A percentile compares a stretch with the other conserved stretches of the same genome.
Evolutionary conservation across 768 basidiomycete genomes (phyloP).

Genomic region (Boletus reticuloceps): DNA sequence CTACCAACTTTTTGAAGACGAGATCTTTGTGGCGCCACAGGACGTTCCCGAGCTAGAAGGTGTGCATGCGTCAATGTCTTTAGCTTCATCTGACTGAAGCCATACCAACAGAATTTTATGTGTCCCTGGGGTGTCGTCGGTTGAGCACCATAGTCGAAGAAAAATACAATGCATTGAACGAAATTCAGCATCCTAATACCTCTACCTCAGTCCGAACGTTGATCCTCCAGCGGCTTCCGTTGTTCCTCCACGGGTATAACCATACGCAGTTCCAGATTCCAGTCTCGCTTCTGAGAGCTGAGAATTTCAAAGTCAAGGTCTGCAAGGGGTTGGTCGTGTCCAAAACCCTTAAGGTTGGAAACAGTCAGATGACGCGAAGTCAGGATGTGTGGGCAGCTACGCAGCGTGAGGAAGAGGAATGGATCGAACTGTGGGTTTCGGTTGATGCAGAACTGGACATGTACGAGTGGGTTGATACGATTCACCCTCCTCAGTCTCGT

Average conservation of each 20-base stretch:
- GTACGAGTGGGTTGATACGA: constrained; percentile 70
- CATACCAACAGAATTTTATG: constrained; percentile 59
- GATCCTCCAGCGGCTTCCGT: constrained; percentile 69
- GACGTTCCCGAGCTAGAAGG: constrained; percentile 76
- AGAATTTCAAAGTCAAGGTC: constrained; percentile 61
- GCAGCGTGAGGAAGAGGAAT: constrained; percentile 42
- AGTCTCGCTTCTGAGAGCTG: constrained; percentile 52
- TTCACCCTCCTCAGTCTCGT: neutral
- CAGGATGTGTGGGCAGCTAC: constrained; percentile 72
- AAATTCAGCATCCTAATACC: constrained; percentile 42
- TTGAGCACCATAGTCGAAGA: constrained; percentile 47
- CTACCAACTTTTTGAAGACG: constrained; percentile 69
- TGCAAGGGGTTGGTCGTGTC: constrained; percentile 60
- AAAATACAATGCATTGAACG: constrained; percentile 57
- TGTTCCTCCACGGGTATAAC: constrained; percentile 66
- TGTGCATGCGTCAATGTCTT: constrained; percentile 19
- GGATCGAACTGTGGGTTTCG: constrained; percentile 71
- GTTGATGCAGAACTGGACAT: constrained; percentile 71
- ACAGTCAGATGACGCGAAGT: constrained; percentile 42
- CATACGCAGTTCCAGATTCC: constrained; percentile 51
- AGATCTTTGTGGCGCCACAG: constrained; percentile 72
- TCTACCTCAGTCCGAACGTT: constrained; percentile 51
- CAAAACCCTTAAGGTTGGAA: constrained; percentile 54
- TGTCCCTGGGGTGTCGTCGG: constrained; percentile 57
- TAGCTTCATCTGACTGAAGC: neutral